Conservation (phyloP, 108 stramenopile genomes). For the Licmophora abbreviata region DNA sequence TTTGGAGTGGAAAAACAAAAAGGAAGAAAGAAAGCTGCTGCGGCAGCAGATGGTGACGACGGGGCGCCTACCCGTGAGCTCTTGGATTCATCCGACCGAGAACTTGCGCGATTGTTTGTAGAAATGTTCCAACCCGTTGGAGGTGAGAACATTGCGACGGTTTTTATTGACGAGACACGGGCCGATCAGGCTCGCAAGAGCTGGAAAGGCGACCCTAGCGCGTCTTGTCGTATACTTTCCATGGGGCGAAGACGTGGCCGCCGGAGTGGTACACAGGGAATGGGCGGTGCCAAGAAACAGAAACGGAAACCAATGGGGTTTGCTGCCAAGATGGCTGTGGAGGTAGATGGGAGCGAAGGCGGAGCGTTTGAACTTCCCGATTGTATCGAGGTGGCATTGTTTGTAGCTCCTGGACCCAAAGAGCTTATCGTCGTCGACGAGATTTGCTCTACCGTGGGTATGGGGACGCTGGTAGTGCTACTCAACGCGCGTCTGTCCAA, state of each 20-base stretch:
- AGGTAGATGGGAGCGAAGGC: conserved; percentile 31
- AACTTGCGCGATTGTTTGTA: conserved; percentile 74
- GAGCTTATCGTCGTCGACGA: conserved; percentile 63
- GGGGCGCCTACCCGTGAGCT: conserved; percentile 36
- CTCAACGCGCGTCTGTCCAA: conserved; percentile 64
- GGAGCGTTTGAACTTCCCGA: conserved; percentile 61
- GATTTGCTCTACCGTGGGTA: conserved; percentile 58
- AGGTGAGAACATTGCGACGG: conserved; percentile 56
- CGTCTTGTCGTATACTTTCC: conserved; percentile 51
- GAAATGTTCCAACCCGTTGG: conserved; percentile 88
- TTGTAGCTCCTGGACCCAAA: conserved; percentile 76
- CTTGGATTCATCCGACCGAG: conserved; percentile 72
- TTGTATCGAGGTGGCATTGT: conserved; percentile 68
- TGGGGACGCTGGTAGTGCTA: conserved; percentile 71
- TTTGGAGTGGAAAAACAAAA: conserved; percentile 68
- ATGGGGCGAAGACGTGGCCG: conserved; percentile 38
- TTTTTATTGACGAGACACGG: conserved; percentile 49
- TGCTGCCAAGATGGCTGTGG: conserved; percentile 70
- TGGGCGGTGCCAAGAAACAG: conserved; percentile 16
- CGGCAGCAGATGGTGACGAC: conserved; percentile 6
- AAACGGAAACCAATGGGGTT: conserved; percentile 58
- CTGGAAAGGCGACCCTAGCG: conserved; percentile 62
- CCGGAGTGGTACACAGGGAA: conserved; percentile 25
- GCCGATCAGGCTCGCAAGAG: conserved; percentile 51
- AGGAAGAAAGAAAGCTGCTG: conserved; percentile 16